phyloP scores from a whole-genome alignment of 148 eudicot genomes.

The Agrostemma githago region DNA sequence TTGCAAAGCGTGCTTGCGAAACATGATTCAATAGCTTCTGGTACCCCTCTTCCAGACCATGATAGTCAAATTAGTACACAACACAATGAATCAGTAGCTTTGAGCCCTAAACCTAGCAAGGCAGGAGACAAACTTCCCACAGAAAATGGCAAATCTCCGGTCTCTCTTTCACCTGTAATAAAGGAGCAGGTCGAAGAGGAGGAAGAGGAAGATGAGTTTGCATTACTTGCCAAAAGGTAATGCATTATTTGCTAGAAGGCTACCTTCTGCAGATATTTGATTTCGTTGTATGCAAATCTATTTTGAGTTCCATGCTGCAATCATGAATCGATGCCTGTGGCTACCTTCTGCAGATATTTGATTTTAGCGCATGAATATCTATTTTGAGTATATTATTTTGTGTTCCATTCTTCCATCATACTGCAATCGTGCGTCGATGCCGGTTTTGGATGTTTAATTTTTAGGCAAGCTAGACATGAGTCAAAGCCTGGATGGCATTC shows the following conservation, averaged over 20 bases:
- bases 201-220: constrained; percentile 88
- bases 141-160: constrained; percentile 33
- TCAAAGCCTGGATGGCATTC: not conserved
- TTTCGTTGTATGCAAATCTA: not conserved
- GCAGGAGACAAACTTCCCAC: constrained; percentile 26
- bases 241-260: constrained; percentile 46
- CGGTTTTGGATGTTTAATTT: not conserved
- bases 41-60: constrained; percentile 55
- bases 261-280: not conserved
- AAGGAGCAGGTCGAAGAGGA: constrained; percentile 48
- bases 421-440: not conserved
- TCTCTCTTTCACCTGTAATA: constrained; percentile 25
- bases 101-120: constrained; percentile 33
- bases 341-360: not conserved
- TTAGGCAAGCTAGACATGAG: not conserved
- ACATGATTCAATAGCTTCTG: constrained; percentile 85
- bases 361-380: not conserved
- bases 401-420: not conserved
- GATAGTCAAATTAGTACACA: constrained; percentile 22
- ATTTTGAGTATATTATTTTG: not conserved
- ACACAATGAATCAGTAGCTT: constrained; percentile 18
- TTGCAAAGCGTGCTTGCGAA: constrained; percentile 73
- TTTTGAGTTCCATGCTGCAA: not conserved
- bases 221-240: constrained; percentile 70
- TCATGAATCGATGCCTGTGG: not conserved